Percentiles rank a stretch among this genome's conserved stretches.
phyloP scores from a whole-genome alignment of 192 early-diverging fungal genomes.

The Coemansia sp. region DNA sequence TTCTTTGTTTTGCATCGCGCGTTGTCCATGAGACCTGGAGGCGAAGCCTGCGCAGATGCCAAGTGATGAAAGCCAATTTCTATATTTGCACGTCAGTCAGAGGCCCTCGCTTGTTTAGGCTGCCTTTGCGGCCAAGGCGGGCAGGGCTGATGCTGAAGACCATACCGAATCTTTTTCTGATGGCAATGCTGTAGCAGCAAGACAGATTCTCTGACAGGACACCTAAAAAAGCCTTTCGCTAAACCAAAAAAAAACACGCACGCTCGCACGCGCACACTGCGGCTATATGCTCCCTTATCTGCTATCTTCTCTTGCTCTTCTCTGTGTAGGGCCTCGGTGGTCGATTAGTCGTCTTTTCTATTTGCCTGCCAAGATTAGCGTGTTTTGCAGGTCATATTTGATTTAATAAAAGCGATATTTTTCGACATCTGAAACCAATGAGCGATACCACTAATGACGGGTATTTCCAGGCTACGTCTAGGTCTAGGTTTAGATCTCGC shows the following conservation, averaged over 20 bases:
- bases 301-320: background rate
- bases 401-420: too few species aligned
- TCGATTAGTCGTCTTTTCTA: too few species aligned
- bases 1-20: background rate
- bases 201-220: too few species aligned
- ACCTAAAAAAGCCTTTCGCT: too few species aligned
- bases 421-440: too few species aligned
- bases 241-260: too few species aligned
- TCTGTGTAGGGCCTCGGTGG: background rate
- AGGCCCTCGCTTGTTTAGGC: background rate
- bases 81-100: constrained; percentile 54
- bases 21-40: background rate
- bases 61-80: constrained; percentile 33
- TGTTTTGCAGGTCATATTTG: background rate
- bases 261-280: too few species aligned
- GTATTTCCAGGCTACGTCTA: too few species aligned
- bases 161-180: constrained; percentile 31
- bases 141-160: constrained; percentile 25
- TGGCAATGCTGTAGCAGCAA: background rate
- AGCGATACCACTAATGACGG: too few species aligned
- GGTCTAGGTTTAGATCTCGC: constrained; percentile 10
- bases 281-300: too few species aligned
- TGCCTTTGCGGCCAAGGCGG: background rate
- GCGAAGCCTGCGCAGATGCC: background rate
- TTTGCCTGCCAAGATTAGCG: too few species aligned